Evolutionary conservation across 352 stramenopile species (phyloP).

Genomic region (Phytopythium oedochilum): DNA sequence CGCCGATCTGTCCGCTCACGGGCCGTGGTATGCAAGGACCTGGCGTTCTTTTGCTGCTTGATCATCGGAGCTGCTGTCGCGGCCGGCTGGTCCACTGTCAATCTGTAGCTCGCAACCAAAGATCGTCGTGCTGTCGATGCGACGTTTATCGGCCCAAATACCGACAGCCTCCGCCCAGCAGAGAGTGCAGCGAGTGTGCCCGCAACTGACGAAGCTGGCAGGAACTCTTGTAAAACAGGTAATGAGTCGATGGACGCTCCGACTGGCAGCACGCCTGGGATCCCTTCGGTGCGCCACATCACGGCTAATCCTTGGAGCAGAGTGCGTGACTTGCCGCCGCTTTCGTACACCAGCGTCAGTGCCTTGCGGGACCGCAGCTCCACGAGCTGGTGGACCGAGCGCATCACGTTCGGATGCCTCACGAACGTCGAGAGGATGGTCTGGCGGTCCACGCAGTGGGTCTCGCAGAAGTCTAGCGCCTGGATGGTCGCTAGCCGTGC

Average conservation of each 20-base stretch:
- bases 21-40: background rate
- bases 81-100: background rate
- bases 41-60: background rate
- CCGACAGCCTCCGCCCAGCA: background rate
- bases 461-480: constrained; percentile 77
- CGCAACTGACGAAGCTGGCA: background rate
- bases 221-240: constrained; percentile 44
- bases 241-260: constrained; percentile 24
- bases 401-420: constrained; percentile 51
- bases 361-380: constrained; percentile 51
- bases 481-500: constrained; percentile 71
- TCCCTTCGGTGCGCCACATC: constrained; percentile 53
- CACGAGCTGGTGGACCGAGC: constrained; percentile 50
- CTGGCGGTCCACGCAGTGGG: constrained; percentile 50
- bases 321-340: constrained; percentile 45
- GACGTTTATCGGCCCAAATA: background rate
- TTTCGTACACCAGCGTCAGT: constrained; percentile 48
- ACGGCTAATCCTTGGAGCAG: constrained; percentile 58
- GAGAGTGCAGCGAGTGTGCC: background rate
- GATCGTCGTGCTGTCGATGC: background rate
- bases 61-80: background rate
- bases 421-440: constrained; percentile 45
- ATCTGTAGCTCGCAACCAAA: background rate
- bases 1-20: background rate
- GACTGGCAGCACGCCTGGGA: constrained; percentile 37